Evolutionary conservation across 164 flowering plant genomes (phyloP), one percentile per base, ranked within the genome.

Genomic region (Chimonanthus praecox): DNA sequence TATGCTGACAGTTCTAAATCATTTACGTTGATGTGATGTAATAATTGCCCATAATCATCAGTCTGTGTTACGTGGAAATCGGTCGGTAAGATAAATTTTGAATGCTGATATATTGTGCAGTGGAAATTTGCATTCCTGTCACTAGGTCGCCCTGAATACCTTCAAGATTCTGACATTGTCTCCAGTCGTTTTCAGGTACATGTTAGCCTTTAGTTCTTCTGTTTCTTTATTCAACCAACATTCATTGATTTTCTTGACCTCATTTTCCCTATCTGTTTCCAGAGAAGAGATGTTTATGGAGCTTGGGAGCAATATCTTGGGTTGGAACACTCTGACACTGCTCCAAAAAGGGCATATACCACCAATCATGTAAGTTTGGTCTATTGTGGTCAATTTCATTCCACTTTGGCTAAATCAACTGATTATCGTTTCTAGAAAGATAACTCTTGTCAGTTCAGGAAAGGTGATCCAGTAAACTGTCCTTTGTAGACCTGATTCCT

Each of bases 271-370:
- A 58, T 78, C 10, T 63, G 49, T 47, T 58, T 67, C 64, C 86
- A 94, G 98, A 87, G 92, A 81, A 87, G 92, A 85, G 98, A 94
- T 83, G 96, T 91, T 64, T 91, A 94, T 86, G 98, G 98, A 49
- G 95, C 97, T 71, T 94, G 99, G 99, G 97, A 94, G 81, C 99
- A 94, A 73, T 94, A 94, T 78, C 89, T 94, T 71, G 99, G 97
- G 47, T 83, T 94, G 84, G 99, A 94, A 78, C 99, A 94, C 76
- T 80, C 95, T 67, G 99, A 92, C 75, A 88, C 84, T 78, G 84
- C 97, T 83, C 99, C 99, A 13, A 92, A 92, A 83, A 83, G 98
- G 79, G 79, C 97, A 48, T 92, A 89, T 81, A 73, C 92, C 13
- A 89, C 85, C 70, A 92, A 90, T 82, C 99, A 90, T 95, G 99